phyloP scores from a whole-genome alignment of 352 stramenopile species.

The Globisporangium cylindrosporum region DNA sequence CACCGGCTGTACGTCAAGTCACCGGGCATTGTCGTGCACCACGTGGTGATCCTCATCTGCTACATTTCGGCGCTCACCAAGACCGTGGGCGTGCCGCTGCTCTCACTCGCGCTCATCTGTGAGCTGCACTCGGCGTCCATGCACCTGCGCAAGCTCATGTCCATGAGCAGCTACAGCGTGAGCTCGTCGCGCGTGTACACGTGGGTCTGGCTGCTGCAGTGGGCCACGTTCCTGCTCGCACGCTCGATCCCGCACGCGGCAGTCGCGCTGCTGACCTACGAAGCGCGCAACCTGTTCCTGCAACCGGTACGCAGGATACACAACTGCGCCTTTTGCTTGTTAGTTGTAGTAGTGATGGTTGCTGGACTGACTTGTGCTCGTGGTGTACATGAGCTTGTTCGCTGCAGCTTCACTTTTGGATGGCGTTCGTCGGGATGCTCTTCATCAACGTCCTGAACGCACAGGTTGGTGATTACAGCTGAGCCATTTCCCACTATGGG shows the following conservation, averaged over 20 bases:
- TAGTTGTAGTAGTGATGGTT: not conserved
- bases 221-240: constrained; percentile 42
- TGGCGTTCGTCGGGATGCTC: constrained; percentile 73
- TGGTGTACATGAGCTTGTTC: not conserved
- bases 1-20: constrained; percentile 72
- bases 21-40: constrained; percentile 63
- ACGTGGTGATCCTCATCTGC: constrained; percentile 78
- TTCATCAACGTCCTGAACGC: constrained; percentile 72
- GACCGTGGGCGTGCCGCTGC: constrained; percentile 65
- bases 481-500: not conserved
- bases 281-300: constrained; percentile 35
- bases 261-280: constrained; percentile 48
- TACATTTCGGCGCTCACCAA: constrained; percentile 77
- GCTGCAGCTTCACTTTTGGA: constrained; percentile 51
- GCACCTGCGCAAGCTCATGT: constrained; percentile 71
- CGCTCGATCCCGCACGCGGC: constrained; percentile 42
- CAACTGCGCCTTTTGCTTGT: not conserved
- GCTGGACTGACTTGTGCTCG: not conserved
- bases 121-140: constrained; percentile 80
- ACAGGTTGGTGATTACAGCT: constrained; percentile 29
- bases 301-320: constrained; percentile 22
- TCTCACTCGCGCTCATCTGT: constrained; percentile 68
- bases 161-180: constrained; percentile 54
- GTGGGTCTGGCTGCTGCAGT: constrained; percentile 58
- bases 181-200: constrained; percentile 26